Percentiles rank a stretch among this genome's conserved stretches.
These are phyloP conservation scores for Skeletonema costatum DNA, from an alignment of 108 stramenopile genomes.

Conservation along the genomic window DNA sequence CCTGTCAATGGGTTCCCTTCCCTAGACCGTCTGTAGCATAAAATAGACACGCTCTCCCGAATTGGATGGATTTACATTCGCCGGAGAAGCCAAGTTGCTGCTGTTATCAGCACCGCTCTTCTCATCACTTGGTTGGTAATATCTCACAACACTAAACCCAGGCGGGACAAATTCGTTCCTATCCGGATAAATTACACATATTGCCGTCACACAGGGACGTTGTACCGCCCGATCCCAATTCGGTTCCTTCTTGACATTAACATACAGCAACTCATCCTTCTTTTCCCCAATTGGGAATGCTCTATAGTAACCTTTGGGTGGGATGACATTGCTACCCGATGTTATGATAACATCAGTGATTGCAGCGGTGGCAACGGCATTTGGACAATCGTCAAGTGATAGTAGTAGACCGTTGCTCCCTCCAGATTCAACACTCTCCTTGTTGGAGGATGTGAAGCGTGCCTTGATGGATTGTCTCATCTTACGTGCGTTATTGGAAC, in stretches of 20 bases:
- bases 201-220: constrained; percentile 82
- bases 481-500: constrained; percentile 4
- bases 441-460: constrained; percentile 15
- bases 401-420: constrained; percentile 3
- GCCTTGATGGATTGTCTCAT: constrained; percentile 33
- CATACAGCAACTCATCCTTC: constrained; percentile 40
- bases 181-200: constrained; percentile 83
- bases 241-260: constrained; percentile 85
- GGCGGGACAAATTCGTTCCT: constrained; percentile 87
- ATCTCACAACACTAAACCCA: constrained; percentile 79
- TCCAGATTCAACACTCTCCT: constrained; percentile 27
- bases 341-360: constrained; percentile 81
- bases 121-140: constrained; percentile 19
- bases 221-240: constrained; percentile 91
- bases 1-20: constrained; percentile 90
- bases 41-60: constrained; percentile 65
- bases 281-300: constrained; percentile 46
- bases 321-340: constrained; percentile 19
- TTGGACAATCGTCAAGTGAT: constrained; percentile 65
- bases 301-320: constrained; percentile 80
- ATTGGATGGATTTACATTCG: constrained; percentile 62
- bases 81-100: constrained; percentile 20
- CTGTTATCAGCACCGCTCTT: constrained; percentile 4
- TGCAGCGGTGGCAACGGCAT: constrained; percentile 63
- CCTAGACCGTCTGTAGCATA: constrained; percentile 85